Percentiles rank a stretch among this genome's conserved stretches.
Conservation (phyloP, 352 stramenopile species). For the Pythium rhizo-oryzae region DNA sequence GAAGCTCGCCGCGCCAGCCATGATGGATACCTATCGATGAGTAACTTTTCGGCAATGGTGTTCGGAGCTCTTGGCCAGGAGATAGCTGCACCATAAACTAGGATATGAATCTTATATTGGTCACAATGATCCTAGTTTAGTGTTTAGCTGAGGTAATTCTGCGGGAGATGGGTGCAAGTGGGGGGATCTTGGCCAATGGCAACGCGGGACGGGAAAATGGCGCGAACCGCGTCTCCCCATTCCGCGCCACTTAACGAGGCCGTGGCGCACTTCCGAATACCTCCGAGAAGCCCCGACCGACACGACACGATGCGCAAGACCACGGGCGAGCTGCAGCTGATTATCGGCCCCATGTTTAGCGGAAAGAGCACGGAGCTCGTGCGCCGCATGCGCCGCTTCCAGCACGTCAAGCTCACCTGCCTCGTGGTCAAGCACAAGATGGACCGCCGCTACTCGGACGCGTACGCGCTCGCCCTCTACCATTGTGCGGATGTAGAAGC, state of each 20-base stretch:
- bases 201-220: background rate
- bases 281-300: background rate
- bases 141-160: background rate
- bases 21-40: constrained; percentile 12
- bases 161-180: constrained; percentile 6
- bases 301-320: constrained; percentile 28
- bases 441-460: constrained; percentile 75
- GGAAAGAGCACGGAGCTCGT: constrained; percentile 89
- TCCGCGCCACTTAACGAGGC: constrained; percentile 8
- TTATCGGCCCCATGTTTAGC: constrained; percentile 89
- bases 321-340: constrained; percentile 75
- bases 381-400: constrained; percentile 77
- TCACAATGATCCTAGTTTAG: background rate
- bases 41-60: too few species aligned
- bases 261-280: background rate
- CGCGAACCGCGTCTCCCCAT: background rate
- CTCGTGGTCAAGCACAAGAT: constrained; percentile 85
- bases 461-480: constrained; percentile 31
- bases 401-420: constrained; percentile 77
- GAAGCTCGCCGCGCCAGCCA: constrained; percentile 74
- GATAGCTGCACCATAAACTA: background rate
- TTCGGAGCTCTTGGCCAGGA: too few species aligned
- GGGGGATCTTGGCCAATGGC: background rate
- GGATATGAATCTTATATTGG: background rate
- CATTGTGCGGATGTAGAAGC: background rate